Evolutionary conservation across 441 rosid genomes (phyloP).

Genomic region (Croton laevigatus): DNA sequence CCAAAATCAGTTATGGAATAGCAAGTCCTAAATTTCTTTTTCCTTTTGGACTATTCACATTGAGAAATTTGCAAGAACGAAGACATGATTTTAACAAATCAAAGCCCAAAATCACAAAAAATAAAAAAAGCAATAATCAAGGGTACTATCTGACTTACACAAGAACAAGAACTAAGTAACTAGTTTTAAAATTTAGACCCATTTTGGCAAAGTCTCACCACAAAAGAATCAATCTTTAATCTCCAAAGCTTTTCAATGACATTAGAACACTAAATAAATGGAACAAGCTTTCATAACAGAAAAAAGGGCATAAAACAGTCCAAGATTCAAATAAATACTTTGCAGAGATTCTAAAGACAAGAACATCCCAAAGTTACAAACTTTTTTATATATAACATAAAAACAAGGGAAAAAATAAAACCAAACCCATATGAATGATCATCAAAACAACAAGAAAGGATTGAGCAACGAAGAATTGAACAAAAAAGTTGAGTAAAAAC

Average conservation of each 20-base stretch:
- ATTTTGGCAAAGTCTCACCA: not conserved
- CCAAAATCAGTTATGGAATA: not conserved
- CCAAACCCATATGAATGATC: constrained; percentile 14
- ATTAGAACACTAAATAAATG: constrained; percentile 7
- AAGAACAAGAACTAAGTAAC: not conserved
- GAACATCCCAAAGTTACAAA: constrained; percentile 1
- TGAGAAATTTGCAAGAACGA: not conserved
- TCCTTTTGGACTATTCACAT: not conserved
- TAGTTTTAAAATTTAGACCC: constrained; percentile 7
- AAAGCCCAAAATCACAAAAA: not conserved
- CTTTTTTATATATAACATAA: not conserved
- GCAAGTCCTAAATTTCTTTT: not conserved
- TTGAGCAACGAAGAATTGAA: not conserved
- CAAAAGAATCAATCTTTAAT: constrained; percentile 16
- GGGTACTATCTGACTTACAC: constrained; percentile 1
- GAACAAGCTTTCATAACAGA: constrained; percentile 9
- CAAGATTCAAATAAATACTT: not conserved
- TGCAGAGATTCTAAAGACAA: not conserved
- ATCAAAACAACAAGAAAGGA: constrained; percentile 1
- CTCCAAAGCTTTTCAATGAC: constrained; percentile 8
- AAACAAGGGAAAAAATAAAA: not conserved
- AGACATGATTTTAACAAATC: not conserved
- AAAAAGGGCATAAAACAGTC: not conserved
- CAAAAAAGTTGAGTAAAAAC: not conserved
- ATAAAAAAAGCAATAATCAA: not conserved